phyloP scores from a whole-genome alignment of 306 rosid genomes.

The Citrullus mucosospermus region DNA sequence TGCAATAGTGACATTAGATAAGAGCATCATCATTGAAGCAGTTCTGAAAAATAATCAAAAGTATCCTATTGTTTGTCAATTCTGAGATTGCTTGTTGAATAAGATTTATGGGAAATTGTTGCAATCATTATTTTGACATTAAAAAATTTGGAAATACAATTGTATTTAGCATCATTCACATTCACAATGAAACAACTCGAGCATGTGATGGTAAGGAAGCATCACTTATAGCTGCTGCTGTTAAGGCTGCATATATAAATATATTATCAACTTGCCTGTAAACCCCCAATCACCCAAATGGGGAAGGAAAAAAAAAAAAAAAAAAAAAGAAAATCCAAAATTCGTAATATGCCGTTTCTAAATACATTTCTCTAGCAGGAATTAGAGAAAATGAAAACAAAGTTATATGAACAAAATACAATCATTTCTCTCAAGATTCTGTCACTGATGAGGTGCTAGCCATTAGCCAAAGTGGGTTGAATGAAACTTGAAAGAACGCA shows the following conservation, averaged over 20 bases:
- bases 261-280: not conserved
- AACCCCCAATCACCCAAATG: not conserved
- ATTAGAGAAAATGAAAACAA: constrained; percentile 2
- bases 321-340: not conserved
- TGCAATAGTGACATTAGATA: not conserved
- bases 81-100: not conserved
- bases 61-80: not conserved
- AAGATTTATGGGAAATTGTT: not conserved
- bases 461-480: not conserved
- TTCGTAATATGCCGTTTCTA: not conserved
- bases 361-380: not conserved
- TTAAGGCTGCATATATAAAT: not conserved
- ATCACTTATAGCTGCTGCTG: not conserved
- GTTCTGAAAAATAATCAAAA: not conserved
- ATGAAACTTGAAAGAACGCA: not conserved
- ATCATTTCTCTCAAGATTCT: not conserved
- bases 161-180: not conserved
- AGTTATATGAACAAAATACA: constrained; percentile 4
- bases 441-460: not conserved
- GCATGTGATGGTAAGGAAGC: not conserved
- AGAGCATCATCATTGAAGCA: not conserved
- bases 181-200: not conserved
- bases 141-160: not conserved
- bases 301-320: not conserved
- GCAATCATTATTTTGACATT: not conserved